These are phyloP conservation scores for Colletotrichum trifolii DNA, from an alignment of 2,329 filamentous ascomycete genomes.

Conservation along the genomic window DNA sequence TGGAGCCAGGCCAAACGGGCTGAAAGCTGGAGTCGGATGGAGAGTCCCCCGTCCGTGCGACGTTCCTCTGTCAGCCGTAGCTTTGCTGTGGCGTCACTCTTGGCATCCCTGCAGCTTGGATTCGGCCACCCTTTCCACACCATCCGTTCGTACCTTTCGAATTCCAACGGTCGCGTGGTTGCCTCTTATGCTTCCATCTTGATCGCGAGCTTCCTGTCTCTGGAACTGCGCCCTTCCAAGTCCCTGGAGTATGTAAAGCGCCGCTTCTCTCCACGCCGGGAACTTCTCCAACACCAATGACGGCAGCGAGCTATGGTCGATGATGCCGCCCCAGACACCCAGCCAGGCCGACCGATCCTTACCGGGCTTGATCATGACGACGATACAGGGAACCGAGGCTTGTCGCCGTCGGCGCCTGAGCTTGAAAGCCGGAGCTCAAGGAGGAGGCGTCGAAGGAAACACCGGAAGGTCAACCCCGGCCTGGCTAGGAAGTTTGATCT, in stretches of 20 bases:
- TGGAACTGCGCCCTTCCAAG: neutral
- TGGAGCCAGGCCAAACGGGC: neutral
- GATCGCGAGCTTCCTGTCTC: neutral
- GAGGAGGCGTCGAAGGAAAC: constrained; percentile 49
- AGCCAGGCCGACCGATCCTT: constrained; percentile 46
- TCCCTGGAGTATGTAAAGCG: constrained; percentile 30
- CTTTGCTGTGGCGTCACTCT: constrained; percentile 33
- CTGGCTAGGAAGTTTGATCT: constrained; percentile 70
- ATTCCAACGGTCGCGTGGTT: constrained; percentile 26
- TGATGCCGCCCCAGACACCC: constrained; percentile 57
- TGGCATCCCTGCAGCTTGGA: constrained; percentile 31
- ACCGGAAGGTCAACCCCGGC: constrained; percentile 52
- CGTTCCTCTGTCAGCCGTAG: constrained; percentile 1
- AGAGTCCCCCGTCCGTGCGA: constrained; percentile 6
- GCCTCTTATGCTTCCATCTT: constrained; percentile 13
- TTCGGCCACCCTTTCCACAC: constrained; percentile 25
- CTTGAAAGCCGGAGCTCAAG: constrained; percentile 38
- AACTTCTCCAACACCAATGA: constrained; percentile 41
- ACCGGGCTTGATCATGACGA: constrained; percentile 37
- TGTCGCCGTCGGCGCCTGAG: constrained; percentile 26
- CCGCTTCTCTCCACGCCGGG: constrained; percentile 18
- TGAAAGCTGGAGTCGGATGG: neutral
- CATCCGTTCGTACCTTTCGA: constrained; percentile 12
- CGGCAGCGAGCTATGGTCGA: constrained; percentile 59
- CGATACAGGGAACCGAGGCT: constrained; percentile 27